These are phyloP conservation scores for Santalum album DNA, from an alignment of 164 flowering plant genomes.

Conservation along the genomic window DNA sequence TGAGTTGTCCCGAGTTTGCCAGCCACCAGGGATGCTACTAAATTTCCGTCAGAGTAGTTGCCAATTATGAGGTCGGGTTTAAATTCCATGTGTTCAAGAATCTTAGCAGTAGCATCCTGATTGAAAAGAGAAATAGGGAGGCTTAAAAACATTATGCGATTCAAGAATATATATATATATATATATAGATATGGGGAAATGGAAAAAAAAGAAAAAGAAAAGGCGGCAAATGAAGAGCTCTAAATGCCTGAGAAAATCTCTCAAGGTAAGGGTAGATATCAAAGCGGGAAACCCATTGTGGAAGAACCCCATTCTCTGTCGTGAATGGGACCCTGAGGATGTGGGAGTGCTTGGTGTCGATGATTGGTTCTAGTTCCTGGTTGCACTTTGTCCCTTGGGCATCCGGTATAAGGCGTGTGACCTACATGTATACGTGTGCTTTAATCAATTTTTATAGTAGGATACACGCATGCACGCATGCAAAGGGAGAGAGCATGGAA, in stretches of 20 bases:
- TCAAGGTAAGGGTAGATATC: conserved; percentile 94
- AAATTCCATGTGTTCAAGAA: conserved; percentile 62
- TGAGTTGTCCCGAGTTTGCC: conserved; percentile 70
- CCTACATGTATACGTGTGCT: conserved; percentile 27
- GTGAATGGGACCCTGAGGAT: conserved; percentile 84
- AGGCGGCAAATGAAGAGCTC: background rate
- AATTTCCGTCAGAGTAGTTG: conserved; percentile 86
- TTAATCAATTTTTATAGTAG: too few relatives aligned
- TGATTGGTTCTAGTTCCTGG: conserved; percentile 65
- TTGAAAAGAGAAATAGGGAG: background rate
- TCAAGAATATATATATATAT: too few relatives aligned
- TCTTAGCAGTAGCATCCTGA: conserved; percentile 72
- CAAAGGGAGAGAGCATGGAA: background rate
- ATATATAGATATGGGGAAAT: too few relatives aligned
- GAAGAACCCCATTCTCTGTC: conserved; percentile 57
- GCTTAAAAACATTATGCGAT: background rate
- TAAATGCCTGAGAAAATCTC: conserved; percentile 55
- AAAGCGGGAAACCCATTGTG: conserved; percentile 88
- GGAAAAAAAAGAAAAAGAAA: too few relatives aligned
- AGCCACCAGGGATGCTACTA: conserved; percentile 87
- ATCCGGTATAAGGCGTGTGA: conserved; percentile 88
- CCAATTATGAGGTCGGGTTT: conserved; percentile 92
- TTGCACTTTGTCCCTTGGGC: conserved; percentile 84
- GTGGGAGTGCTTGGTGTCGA: conserved; percentile 58
- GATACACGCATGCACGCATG: too few relatives aligned